Conservation (phyloP, 257 asterid species). For the Nicotiana tomentosiformis region DNA sequence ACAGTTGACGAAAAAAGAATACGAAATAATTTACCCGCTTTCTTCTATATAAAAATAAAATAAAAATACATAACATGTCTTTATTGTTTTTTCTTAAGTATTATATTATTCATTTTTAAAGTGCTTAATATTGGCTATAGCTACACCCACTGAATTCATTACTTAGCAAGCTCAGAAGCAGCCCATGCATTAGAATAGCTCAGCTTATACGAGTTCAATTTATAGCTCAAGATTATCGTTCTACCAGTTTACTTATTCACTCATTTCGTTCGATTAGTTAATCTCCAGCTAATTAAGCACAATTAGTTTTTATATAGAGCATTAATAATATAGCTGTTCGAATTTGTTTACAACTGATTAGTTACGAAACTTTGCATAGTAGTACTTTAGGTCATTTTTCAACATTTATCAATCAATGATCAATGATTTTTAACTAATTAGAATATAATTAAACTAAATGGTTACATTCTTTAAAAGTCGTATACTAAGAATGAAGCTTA, state of each 20-base stretch:
- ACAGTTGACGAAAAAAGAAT: background rate
- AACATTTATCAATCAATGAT: no score
- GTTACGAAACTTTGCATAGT: no score
- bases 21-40: no score
- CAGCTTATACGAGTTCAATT: background rate
- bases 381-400: no score
- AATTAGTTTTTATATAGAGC: background rate
- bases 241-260: background rate
- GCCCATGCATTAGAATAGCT: background rate
- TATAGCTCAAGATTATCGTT: background rate
- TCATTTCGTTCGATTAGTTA: background rate
- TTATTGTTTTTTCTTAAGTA: background rate
- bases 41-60: no score
- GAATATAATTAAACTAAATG: no score
- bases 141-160: background rate
- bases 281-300: background rate
- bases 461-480: no score
- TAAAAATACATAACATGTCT: no score
- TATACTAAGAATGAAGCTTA: no score
- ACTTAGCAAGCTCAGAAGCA: background rate
- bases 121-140: background rate
- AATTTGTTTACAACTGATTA: background rate
- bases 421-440: no score
- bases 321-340: background rate
- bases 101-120: background rate